Base-by-base conservation (phyloP, 768 basidiomycete genomes). In the Lentinula sp. region DNA sequence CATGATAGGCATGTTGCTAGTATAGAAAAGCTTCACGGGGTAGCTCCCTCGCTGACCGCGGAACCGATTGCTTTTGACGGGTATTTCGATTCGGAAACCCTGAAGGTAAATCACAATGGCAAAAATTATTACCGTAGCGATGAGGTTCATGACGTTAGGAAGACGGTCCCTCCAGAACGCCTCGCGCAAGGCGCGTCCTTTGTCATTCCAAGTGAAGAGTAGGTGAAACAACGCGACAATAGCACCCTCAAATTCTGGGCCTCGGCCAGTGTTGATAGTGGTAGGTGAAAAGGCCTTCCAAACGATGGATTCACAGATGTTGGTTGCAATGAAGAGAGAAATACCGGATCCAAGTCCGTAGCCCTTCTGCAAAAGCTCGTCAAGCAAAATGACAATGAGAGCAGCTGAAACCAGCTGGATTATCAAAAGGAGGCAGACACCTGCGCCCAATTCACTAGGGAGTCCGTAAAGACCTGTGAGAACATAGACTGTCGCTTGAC, bases 201-300 rank as follows among this genome's bases (percentile, higher is more conserved):
- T 98, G 80, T 98, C 95, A 73, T 96, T 89, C 93, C 94, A 96
- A 9, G 95, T 98, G 79, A 99, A 97, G 61, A 98, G 77, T 57
- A 98, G 84, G 71, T 98, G 97, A 92, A 98, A 97, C 59, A 98
- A 83, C 1, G 95, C 88, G 66, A 98, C 91, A 66, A 98, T 80
- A 40, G 96, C 97, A 63, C 97, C 97, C 70, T 98, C 96, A 66
- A 98, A 99, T 73, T 99, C 97, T 57, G 95, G 91, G 2, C 96
- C 96, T 64, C 96, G 91, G 42, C 96, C 97, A 34, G 95, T 98
- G 84, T 98, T 98, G 76, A 98, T 76, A 50, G 97, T 98, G 21
- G 94, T 98, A 9, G 97, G 97, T 1, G 93, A 95, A 78, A 99
- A 98, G 1, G 96, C 97, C 71, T 99, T 99, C 96, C 96, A 99